Evolutionary conservation across 2,329 filamentous ascomycete species (phyloP), one percentile per base, ranked within the genome.

Genomic region (Penicillium rolfsii): DNA sequence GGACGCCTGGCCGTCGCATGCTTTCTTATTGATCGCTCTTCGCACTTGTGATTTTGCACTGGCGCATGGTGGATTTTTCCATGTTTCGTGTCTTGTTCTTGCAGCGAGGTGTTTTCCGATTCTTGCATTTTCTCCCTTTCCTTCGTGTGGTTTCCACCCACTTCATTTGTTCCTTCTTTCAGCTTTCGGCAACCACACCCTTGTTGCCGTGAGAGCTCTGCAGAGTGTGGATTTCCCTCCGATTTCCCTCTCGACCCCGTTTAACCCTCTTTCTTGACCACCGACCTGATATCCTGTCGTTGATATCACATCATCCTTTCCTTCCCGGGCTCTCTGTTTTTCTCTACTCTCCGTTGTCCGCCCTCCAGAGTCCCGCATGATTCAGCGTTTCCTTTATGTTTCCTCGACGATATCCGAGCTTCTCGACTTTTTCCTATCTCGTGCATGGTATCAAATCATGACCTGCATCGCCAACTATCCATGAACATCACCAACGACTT

Each of bases 1-100:
- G 77, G 33, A 66, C 71, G 11, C 65, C 76, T n/a, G 77, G 76
- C n/a, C 77, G 77, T 38, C 76, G 77, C 24, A 79, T 79, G 77
- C 76, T 79, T 58, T 79, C 77, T 22, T 79, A 79, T 59, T 79
- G 68, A 71, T 52, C 45, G 38, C n/a, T 33, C 45, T 35, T 43
- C 41, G 24, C 22, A 40, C 35, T 53, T 33, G 16, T 43, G 24
- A 14, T 61, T 67, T 57, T 56, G 35, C 46, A 52, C 52, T 58
- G 65, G 63, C 59, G 61, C 59, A 24, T 61, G 54, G 58, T 46
- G 61, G 63, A 66, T 67, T 52, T 53, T 24, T 53, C 53, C 45
- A 30, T 58, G 60, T 61, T 66, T 66, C 57, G 19, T 45, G 38
- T 59, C 59, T 61, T 62, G 60, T 70, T 57, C 45, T 66, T 64